Evolutionary conservation across 1,139 yeast genomes (phyloP).

Genomic region (Magnusiomyces ingens): DNA sequence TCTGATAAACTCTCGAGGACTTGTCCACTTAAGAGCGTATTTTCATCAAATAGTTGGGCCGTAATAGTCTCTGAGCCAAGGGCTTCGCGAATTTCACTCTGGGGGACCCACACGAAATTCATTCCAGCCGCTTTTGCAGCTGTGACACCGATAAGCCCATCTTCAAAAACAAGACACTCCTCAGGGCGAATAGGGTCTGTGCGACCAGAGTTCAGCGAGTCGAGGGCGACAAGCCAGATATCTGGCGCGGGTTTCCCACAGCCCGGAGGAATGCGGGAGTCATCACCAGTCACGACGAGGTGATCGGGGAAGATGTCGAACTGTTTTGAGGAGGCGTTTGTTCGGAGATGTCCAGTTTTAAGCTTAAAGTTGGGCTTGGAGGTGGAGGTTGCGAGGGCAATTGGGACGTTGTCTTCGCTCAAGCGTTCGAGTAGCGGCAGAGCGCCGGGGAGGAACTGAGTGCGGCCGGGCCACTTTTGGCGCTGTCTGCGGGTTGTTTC

Average conservation of each 20-base stretch:
- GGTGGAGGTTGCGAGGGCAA: slow-evolving; percentile 84
- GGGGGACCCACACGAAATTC: slow-evolving; percentile 87
- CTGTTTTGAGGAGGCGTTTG: neutral
- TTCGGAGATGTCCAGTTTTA: neutral
- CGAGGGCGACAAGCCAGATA: slow-evolving; percentile 78
- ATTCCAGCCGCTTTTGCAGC: slow-evolving; percentile 85
- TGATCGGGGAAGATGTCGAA: neutral
- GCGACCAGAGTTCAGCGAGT: slow-evolving; percentile 47
- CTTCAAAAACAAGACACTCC: slow-evolving; percentile 88
- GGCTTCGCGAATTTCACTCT: slow-evolving; percentile 54
- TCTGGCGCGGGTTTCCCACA: slow-evolving; percentile 93
- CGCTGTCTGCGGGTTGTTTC: neutral
- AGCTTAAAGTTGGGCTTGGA: slow-evolving; percentile 36
- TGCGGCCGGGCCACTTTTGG: slow-evolving; percentile 14
- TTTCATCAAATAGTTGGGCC: too few species aligned
- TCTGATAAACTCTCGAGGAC: too few species aligned
- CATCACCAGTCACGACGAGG: slow-evolving; percentile 69
- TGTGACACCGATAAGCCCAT: slow-evolving; percentile 81
- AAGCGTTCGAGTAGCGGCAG: slow-evolving; percentile 53
- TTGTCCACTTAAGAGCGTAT: too few species aligned
- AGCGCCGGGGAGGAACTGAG: slow-evolving; percentile 78
- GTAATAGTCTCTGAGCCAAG: slow-evolving; percentile 26
- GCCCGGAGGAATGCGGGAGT: slow-evolving; percentile 68
- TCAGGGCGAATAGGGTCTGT: slow-evolving; percentile 47
- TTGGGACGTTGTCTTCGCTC: slow-evolving; percentile 49